Evolutionary conservation across 2,329 filamentous ascomycete genomes (phyloP), one percentile per base, ranked within the genome.

Genomic region (Colletotrichum graminicola): DNA sequence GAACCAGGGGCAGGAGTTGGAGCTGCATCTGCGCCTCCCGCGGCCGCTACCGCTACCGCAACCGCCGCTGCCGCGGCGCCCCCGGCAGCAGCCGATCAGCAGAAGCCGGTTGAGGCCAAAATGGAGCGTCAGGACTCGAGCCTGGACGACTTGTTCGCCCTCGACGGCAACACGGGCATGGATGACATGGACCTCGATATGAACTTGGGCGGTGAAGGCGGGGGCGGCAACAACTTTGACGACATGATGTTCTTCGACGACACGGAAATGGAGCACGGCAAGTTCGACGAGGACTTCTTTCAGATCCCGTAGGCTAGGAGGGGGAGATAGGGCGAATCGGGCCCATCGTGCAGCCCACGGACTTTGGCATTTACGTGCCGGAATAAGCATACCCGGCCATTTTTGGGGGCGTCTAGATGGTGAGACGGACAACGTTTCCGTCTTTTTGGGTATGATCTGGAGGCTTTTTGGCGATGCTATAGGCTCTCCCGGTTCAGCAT

Each of bases 231-330:
- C 49, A 84, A 84, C 36, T 89, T 89, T 73, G 84, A 88, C 71
- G 84, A 88, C 71, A 78, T 88, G 70, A 88, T 84, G 73, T 85
- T 84, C 26, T 79, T 80, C 62, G 80, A 80, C 69, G 81, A 76
- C 10, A 83, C 83, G 70, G 82, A 84, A 62, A 80, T 84, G 75
- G 82, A 82, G 64, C 82, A 84, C 74, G 82, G 80, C 10, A 83
- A 85, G 59, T 87, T 85, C 68, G 85, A 88, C 71, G 79, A 83
- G 29, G 78, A 80, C 3, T 87, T 83, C 71, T 87, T 87, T 73
- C 82, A 80, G 8, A 77, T 85, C 29, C 41, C 71, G 41, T 72
- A 45, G 51, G 39, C 41, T 21, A 18, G 36, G 14, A 5, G 11
- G n/a, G 45, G 43, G 21, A 4, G 7, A n/a, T 3, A 23, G 18